Evolutionary conservation across 805 yeast genomes (phyloP).

Genomic region (Teunomyces gatunensis): DNA sequence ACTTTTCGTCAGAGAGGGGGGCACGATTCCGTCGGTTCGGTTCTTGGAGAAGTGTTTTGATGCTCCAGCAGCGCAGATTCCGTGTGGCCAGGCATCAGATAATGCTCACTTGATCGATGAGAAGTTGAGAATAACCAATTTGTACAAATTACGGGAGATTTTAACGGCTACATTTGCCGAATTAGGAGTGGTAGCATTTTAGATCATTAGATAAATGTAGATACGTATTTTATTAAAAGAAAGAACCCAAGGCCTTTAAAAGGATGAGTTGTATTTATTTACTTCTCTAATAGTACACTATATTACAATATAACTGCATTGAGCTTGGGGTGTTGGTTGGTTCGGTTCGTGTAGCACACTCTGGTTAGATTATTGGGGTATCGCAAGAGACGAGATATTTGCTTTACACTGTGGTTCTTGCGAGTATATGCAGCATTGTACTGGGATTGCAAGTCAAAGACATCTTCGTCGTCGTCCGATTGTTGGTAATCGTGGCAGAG

Average conservation of each 20-base stretch:
- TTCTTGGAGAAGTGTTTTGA: constrained; percentile 75
- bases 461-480: constrained; percentile 15
- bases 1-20: constrained; percentile 89
- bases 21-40: constrained; percentile 89
- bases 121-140: constrained; percentile 72
- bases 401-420: constrained; percentile 19
- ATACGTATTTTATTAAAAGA: too few relatives aligned
- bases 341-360: constrained; percentile 25
- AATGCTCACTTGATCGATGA: constrained; percentile 92
- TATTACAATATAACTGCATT: constrained; percentile 13
- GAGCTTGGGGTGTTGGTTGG: constrained; percentile 11
- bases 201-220: too few relatives aligned
- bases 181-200: constrained; percentile 17
- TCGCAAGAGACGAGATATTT: constrained; percentile 19
- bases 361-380: constrained; percentile 12
- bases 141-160: constrained; percentile 70
- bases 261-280: neutral
- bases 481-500: constrained; percentile 17
- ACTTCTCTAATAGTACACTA: neutral
- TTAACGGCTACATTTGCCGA: constrained; percentile 51
- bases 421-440: neutral
- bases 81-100: constrained; percentile 94
- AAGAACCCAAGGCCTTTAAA: neutral
- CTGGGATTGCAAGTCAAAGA: constrained; percentile 1
- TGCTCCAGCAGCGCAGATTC: constrained; percentile 93